Conservation (phyloP, 1,284 basidiomycete species). For the Omphalotus olearius region DNA sequence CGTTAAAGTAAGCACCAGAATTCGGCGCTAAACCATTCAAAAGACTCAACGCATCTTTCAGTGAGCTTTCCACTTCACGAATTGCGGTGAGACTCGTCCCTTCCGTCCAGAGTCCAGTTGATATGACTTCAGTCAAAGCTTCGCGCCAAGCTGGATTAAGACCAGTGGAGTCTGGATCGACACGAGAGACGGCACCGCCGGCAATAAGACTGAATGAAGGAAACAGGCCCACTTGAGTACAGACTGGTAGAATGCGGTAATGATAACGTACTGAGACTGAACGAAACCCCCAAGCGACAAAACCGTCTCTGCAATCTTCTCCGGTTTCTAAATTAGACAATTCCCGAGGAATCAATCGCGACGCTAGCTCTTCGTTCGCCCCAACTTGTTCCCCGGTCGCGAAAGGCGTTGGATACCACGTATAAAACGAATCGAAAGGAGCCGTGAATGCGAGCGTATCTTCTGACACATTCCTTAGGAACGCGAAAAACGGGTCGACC, state of each 20-base stretch:
- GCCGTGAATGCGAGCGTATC: constrained; percentile 17
- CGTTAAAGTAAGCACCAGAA: constrained; percentile 37
- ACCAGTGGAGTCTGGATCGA: constrained; percentile 32
- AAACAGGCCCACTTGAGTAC: neutral
- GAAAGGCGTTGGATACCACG: constrained; percentile 17
- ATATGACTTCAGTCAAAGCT: constrained; percentile 26
- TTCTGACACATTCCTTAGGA: constrained; percentile 16
- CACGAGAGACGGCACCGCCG: constrained; percentile 33
- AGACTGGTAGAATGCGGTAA: neutral
- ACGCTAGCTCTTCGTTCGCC: constrained; percentile 25
- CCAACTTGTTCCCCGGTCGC: constrained; percentile 20
- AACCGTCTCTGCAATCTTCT: constrained; percentile 26
- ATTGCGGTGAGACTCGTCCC: constrained; percentile 24
- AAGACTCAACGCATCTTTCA: constrained; percentile 22
- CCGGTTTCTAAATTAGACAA: constrained; percentile 24
- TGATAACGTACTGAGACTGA: neutral
- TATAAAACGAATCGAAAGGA: constrained; percentile 6
- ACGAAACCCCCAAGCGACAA: constrained; percentile 6
- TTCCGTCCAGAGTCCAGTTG: constrained; percentile 28
- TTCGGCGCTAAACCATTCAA: constrained; percentile 25
- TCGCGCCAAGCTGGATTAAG: constrained; percentile 41
- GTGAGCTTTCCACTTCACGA: constrained; percentile 10
- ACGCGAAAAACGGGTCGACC: constrained; percentile 26
- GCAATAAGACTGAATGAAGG: constrained; percentile 26
- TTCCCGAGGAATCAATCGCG: constrained; percentile 33